Percentiles rank a stretch among this genome's conserved stretches.
phyloP scores from a whole-genome alignment of 192 early-diverging fungal genomes.

The Backusella tarrabulga region DNA sequence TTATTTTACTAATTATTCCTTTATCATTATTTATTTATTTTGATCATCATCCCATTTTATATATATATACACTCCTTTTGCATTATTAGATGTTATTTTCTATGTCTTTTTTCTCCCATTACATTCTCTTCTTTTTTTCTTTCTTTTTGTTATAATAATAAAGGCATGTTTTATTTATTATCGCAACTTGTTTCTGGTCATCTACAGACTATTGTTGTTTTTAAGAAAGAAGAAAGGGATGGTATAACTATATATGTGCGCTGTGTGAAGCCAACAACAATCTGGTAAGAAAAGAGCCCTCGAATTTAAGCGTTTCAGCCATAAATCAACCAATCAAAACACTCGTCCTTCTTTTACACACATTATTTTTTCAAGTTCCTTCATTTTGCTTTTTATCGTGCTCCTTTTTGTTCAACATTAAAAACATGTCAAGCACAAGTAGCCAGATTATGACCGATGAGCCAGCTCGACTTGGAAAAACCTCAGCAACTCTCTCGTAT shows the following conservation, averaged over 20 bases:
- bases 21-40: neutral
- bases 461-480: conserved; percentile 23
- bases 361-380: neutral
- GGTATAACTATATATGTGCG: too few species aligned
- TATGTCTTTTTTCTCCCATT: neutral
- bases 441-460: neutral
- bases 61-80: neutral
- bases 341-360: neutral
- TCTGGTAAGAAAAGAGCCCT: too few species aligned
- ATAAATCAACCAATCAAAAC: neutral
- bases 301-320: neutral
- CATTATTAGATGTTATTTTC: neutral
- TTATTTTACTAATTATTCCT: neutral
- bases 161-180: too few species aligned
- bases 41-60: neutral
- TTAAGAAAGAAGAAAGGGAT: too few species aligned
- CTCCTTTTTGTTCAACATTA: neutral
- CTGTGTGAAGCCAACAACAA: too few species aligned
- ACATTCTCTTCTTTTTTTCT: neutral
- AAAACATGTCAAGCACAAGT: neutral
- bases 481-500: conserved; percentile 55
- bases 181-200: too few species aligned
- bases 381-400: neutral
- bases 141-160: neutral
- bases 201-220: too few species aligned